phyloP scores from a whole-genome alignment of 495 filamentous ascomycete species.

The Antarctomyces pellizariae region DNA sequence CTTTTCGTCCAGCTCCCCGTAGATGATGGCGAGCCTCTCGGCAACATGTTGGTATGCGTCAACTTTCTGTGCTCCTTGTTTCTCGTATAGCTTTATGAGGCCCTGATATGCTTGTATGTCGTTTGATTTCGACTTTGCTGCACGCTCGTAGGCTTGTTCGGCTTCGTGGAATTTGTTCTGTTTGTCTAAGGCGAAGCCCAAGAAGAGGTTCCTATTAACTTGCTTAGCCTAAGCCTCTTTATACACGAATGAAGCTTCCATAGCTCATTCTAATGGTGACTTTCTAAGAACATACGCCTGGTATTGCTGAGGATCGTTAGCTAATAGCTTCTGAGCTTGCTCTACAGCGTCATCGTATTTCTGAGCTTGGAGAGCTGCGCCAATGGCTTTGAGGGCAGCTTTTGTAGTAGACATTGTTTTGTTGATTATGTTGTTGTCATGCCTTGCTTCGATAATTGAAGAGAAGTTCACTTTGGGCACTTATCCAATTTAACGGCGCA shows the following conservation, averaged over 20 bases:
- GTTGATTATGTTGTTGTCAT: no score
- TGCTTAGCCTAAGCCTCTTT: conserved; percentile 3
- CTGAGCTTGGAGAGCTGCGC: conserved; percentile 51
- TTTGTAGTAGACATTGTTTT: conserved; percentile 32
- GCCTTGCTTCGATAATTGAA: no score
- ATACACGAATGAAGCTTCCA: neutral
- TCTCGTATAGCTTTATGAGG: conserved; percentile 66
- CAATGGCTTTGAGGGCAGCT: conserved; percentile 61
- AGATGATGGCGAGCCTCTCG: conserved; percentile 50
- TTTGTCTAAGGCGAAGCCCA: conserved; percentile 61
- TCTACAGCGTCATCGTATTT: conserved; percentile 53
- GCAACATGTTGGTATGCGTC: conserved; percentile 50
- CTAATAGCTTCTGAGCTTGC: conserved; percentile 40
- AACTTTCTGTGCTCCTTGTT: conserved; percentile 40
- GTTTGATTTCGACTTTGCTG: conserved; percentile 28
- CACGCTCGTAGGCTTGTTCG: conserved; percentile 50
- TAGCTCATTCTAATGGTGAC: conserved; percentile 1
- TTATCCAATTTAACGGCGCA: no score
- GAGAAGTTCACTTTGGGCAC: no score
- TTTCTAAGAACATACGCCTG: conserved; percentile 35
- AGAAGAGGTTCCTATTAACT: conserved; percentile 41
- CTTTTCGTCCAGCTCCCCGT: conserved; percentile 35
- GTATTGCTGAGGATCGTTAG: conserved; percentile 57
- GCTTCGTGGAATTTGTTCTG: conserved; percentile 43
- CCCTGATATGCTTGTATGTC: conserved; percentile 70